Conservation (phyloP, 2,329 filamentous ascomycete species). For the Chaetomium globosum region DNA sequence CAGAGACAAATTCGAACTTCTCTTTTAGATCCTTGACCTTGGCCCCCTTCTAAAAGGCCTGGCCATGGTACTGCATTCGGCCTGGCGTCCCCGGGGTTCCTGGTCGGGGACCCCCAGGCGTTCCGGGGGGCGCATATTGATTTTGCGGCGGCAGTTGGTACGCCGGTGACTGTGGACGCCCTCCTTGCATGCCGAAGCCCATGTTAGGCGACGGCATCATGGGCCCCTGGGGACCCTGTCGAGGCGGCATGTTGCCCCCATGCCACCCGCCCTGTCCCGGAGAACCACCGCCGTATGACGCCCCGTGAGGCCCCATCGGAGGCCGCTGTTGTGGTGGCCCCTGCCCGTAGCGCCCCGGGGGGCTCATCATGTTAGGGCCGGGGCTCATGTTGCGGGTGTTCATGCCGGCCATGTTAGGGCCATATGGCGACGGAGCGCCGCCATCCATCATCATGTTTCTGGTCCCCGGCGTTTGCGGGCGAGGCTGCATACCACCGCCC, state of each 20-base stretch:
- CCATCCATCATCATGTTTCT: conserved; percentile 26
- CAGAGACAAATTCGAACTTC: conserved; percentile 25
- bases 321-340: conserved; percentile 31
- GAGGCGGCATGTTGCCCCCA: conserved; percentile 30
- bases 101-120: conserved; percentile 32
- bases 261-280: conserved; percentile 27
- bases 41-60: conserved; percentile 40
- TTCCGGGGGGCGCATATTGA: conserved; percentile 38
- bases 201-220: conserved; percentile 28
- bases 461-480: neutral
- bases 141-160: conserved; percentile 36
- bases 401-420: conserved; percentile 33
- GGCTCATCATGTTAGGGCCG: conserved; percentile 29
- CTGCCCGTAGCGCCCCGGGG: conserved; percentile 22
- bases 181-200: conserved; percentile 19
- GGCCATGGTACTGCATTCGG: conserved; percentile 39
- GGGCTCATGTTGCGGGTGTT: conserved; percentile 35
- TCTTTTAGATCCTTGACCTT: conserved; percentile 30
- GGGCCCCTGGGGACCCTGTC: conserved; percentile 28
- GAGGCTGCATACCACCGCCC: neutral
- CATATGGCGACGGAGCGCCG: conserved; percentile 37
- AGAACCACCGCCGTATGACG: conserved; percentile 25
- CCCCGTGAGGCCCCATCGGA: conserved; percentile 33
- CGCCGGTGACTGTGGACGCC: conserved; percentile 32
- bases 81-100: conserved; percentile 38